These are phyloP conservation scores for Dictyostelium discoideum DNA, from an alignment of 78 protist genomes.

Conservation along the genomic window DNA sequence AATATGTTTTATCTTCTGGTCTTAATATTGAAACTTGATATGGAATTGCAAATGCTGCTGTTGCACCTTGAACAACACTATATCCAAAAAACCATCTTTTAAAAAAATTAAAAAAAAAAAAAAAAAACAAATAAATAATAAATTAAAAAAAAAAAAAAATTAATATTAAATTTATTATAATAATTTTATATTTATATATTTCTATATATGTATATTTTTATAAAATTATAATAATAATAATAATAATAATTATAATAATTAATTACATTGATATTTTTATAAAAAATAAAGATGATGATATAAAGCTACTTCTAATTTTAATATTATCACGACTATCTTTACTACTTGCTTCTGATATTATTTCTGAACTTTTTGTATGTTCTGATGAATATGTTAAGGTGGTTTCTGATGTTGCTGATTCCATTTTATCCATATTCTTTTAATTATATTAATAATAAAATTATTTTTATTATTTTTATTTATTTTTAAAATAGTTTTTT, in stretches of 20 bases:
- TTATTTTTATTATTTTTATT: neutral
- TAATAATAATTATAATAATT: no score
- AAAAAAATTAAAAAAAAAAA: no score
- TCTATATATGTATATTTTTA: no score
- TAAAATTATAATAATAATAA: no score
- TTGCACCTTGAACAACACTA: slow-evolving; percentile 51
- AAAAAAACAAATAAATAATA: no score
- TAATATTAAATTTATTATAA: neutral
- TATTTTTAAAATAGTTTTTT: neutral
- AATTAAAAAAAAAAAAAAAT: neutral
- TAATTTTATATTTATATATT: neutral
- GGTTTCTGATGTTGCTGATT: slow-evolving; percentile 31
- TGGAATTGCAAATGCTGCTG: slow-evolving; percentile 21
- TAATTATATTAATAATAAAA: neutral
- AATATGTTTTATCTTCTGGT: slow-evolving; percentile 14
- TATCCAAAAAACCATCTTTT: slow-evolving; percentile 71
- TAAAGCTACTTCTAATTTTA: neutral
- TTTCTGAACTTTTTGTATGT: slow-evolving; percentile 49
- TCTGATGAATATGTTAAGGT: slow-evolving; percentile 56
- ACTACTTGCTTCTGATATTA: slow-evolving; percentile 30
- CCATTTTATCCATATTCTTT: slow-evolving; percentile 33
- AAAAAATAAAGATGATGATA: slow-evolving; percentile 32
- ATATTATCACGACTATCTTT: neutral
- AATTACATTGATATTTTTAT: slow-evolving; percentile 61
- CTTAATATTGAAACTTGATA: neutral